These are phyloP conservation scores for Chlamydomonas sp. DNA, from an alignment of 139 green algal genomes.

Conservation along the genomic window DNA sequence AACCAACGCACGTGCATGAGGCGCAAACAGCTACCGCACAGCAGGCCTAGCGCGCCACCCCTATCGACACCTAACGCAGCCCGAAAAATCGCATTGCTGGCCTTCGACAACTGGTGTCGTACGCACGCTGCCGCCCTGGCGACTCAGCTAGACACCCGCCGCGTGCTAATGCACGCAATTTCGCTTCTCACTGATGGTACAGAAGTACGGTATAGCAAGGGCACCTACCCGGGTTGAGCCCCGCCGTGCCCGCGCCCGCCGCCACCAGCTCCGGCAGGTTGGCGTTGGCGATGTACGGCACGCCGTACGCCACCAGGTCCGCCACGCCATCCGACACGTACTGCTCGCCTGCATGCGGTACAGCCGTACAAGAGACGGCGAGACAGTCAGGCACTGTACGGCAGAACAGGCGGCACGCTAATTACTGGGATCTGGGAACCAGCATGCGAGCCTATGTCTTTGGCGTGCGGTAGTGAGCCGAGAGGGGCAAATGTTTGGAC, in stretches of 20 bases:
- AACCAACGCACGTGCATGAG: too few species aligned
- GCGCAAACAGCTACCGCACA: too few species aligned
- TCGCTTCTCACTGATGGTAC: too few species aligned
- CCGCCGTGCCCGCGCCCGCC: constrained; percentile 12
- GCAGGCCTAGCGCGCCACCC: too few species aligned
- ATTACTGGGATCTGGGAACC: background rate
- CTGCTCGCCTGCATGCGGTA: constrained; percentile 6
- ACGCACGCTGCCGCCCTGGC: too few species aligned
- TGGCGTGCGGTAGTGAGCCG: background rate
- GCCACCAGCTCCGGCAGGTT: constrained; percentile 56
- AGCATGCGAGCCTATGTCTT: background rate
- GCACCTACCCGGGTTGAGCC: constrained; percentile 29
- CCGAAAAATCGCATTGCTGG: too few species aligned
- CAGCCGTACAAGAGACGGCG: background rate
- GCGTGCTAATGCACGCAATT: too few species aligned
- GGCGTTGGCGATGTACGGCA: constrained; percentile 61
- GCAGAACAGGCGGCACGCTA: background rate
- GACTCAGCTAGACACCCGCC: too few species aligned
- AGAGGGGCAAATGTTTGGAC: background rate
- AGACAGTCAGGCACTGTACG: background rate
- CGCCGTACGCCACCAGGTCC: constrained; percentile 56
- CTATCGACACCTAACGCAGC: too few species aligned
- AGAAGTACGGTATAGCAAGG: too few species aligned
- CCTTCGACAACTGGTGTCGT: too few species aligned
- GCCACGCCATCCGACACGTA: constrained; percentile 44